Evolutionary conservation across 345 rosid species (phyloP), one percentile per base, ranked within the genome.

Genomic region (Arabis hirsuta): DNA sequence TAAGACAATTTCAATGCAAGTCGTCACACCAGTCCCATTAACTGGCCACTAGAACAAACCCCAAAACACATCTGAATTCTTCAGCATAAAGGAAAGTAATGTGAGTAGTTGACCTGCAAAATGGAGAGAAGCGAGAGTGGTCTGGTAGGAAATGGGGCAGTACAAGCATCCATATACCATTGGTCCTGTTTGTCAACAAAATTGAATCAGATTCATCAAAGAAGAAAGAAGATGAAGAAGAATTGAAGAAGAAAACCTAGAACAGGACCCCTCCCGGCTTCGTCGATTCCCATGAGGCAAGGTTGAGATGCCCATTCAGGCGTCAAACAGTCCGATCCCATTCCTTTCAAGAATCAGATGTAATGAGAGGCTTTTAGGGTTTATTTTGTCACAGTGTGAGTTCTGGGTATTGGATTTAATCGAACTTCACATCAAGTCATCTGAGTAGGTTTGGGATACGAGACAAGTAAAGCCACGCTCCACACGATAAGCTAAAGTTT

Each of bases 161-260:
- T 91, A 91, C 82, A 91, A 82, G 82, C 96, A 91, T 66, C 96
- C 99, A 69, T 88, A 91, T 42, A 91, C 99, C 99, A 95, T 88
- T 0, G 99, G 97, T n/a, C 97, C 98, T 93, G 83, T 63, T 41
- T 12, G 1, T 43, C 50, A 73, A 71, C 50, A 59, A 63, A 67
- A 44, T 1, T 22, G 55, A 64, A 64, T 70, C 8, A 58, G 11
- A 29, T 4, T 12, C 46, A 46, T 31, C 7, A 53, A 9, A 22
- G 41, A 51, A 39, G 29, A 11, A 53, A 10, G 27, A n/a, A n/a
- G 58, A 24, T 55, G 31, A 27, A 19, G 64, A 14, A 8, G 26
- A 53, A 34, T 5, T 29, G 38, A 34, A 39, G 55, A 59, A 50
- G 48, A 4, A 27, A 45, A 86, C 96, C 97, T 34, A 89, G 84